Conservation (phyloP, 2,329 filamentous ascomycete species). For the Aureobasidium leucospermi region DNA sequence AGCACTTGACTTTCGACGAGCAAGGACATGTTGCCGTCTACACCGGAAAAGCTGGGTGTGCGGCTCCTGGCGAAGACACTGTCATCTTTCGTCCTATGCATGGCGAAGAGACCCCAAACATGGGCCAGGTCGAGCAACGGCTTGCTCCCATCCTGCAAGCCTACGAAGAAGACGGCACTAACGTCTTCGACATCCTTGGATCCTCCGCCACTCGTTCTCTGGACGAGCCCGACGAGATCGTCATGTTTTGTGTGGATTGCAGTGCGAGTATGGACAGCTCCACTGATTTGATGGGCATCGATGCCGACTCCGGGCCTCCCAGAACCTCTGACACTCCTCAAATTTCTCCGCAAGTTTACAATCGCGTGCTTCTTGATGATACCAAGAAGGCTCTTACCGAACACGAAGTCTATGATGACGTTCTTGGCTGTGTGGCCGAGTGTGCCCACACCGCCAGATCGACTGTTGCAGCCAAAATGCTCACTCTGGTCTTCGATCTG, state of each 20-base stretch:
- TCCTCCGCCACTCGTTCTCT: slow-evolving; percentile 22
- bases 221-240: slow-evolving; percentile 28
- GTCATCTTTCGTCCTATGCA: slow-evolving; percentile 28
- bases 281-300: slow-evolving; percentile 28
- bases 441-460: slow-evolving; percentile 6
- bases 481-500: slow-evolving; percentile 17
- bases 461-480: slow-evolving; percentile 18
- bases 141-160: slow-evolving; percentile 27
- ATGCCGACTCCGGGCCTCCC: slow-evolving; percentile 15
- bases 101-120: slow-evolving; percentile 27
- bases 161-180: slow-evolving; percentile 28
- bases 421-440: slow-evolving; percentile 22
- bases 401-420: slow-evolving; percentile 25
- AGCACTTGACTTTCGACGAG: slow-evolving; percentile 30
- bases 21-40: slow-evolving; percentile 30
- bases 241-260: slow-evolving; percentile 31
- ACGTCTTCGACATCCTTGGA: slow-evolving; percentile 30
- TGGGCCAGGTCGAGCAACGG: slow-evolving; percentile 29
- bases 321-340: not conserved
- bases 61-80: slow-evolving; percentile 27
- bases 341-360: slow-evolving; percentile 10
- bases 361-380: slow-evolving; percentile 18
- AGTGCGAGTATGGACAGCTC: slow-evolving; percentile 26
- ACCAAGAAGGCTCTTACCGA: slow-evolving; percentile 22
- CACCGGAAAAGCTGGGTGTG: slow-evolving; percentile 28